Conservation (phyloP, 1,139 yeast genomes). For the Suhomyces wounanorum region DNA sequence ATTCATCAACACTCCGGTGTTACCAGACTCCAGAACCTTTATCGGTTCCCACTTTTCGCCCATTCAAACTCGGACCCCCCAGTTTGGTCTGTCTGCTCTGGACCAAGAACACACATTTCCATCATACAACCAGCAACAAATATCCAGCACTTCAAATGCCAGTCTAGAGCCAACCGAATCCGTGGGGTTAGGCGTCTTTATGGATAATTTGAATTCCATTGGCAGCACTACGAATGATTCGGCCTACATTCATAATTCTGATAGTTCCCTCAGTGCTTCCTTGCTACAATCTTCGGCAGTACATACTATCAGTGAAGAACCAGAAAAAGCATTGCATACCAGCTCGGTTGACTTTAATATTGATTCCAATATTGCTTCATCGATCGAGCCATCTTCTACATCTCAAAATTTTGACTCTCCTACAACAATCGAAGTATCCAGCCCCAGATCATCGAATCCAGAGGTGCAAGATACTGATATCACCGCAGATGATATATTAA, state of each 20-base stretch:
- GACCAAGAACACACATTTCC: constrained; percentile 1
- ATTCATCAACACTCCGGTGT: constrained; percentile 9
- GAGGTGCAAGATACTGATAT: constrained; percentile 11
- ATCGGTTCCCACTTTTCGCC: constrained; percentile 9
- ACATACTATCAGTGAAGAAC: background rate
- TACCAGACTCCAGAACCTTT: constrained; percentile 4
- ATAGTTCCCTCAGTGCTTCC: background rate
- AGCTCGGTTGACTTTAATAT: background rate
- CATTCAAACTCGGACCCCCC: constrained; percentile 4
- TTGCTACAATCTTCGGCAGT: background rate
- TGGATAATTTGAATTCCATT: constrained; percentile 5
- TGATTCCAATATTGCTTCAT: constrained; percentile 2
- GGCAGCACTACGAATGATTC: constrained; percentile 3
- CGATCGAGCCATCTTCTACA: constrained; percentile 4
- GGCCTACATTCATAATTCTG: background rate
- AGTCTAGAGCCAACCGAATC: constrained; percentile 4
- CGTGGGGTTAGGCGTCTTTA: constrained; percentile 12
- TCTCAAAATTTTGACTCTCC: constrained; percentile 16
- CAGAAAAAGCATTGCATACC: background rate
- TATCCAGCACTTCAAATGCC: background rate
- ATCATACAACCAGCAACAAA: background rate
- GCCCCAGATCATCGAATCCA: constrained; percentile 15
- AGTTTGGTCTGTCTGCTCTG: background rate
- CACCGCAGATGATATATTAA: constrained; percentile 28
- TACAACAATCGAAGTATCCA: constrained; percentile 19